Evolutionary conservation across 257 asterid species (phyloP), one percentile per base, ranked within the genome.

Genomic region (Penstemon davidsonii): DNA sequence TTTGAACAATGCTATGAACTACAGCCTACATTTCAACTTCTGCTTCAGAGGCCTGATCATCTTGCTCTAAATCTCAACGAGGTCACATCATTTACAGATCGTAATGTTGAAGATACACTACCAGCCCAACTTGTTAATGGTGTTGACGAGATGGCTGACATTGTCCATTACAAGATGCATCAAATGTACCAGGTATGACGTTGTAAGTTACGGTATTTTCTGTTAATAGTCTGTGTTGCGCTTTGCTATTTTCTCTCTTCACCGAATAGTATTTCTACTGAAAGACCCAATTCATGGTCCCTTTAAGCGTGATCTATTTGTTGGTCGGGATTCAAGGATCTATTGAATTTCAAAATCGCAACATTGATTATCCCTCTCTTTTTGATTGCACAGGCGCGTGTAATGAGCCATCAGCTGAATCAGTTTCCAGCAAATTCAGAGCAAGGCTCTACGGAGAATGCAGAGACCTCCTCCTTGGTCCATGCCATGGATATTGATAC

Each of bases 1-100:
- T 94, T 94, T 74, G 99, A 94, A 69, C 97, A 94, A 72, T 94
- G 99, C 75, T 94, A 94, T 63, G 99, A 94, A 70, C 83, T 94
- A 58, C 97, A 94, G 57, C 99, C 96, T 13, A 91, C 99, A 4
- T 88, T 94, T 71, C 95, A 80, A 72, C 85, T 85, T 60, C 87
- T 94, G 51, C 94, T 94, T 59, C 83, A 82, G 76, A 88, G 97
- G 79, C 95, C 97, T 4, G 96, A 90, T 73, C 80, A 7, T 56
- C 96, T 94, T 47, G 90, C 81, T 68, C 74, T 94, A 58, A 94
- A 94, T 86, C 73, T 87, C 55, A 77, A 65, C 10, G 99, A 94
- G 80, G 72, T 76, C 40, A 75, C 83, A 37, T 67, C 91, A 63
- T 69, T 66, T 60, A 94, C 97, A 6, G 90, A 84, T 76, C 95